phyloP scores from a whole-genome alignment of 805 yeast genomes.

The Kazachstania kunashirensis region DNA sequence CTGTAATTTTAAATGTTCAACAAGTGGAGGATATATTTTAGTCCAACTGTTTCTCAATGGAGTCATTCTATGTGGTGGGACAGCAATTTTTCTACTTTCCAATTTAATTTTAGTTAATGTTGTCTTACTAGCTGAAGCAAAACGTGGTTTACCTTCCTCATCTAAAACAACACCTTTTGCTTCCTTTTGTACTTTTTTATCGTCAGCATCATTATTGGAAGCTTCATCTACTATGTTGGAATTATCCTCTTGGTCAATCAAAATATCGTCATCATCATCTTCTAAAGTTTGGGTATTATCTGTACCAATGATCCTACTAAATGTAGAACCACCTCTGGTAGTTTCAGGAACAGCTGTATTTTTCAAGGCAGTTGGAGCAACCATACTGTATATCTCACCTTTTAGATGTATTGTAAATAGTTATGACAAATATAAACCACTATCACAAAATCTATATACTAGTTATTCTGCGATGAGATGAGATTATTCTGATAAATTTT shows the following conservation, averaged over 20 bases:
- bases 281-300: slow-evolving; percentile 24
- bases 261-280: slow-evolving; percentile 30
- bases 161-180: slow-evolving; percentile 39
- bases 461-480: slow-evolving; percentile 30
- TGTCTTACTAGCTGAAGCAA: slow-evolving; percentile 57
- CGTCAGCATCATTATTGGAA: slow-evolving; percentile 11
- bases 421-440: no score
- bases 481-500: slow-evolving; percentile 1
- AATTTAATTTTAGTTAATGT: slow-evolving; percentile 57
- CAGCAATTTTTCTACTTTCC: slow-evolving; percentile 81
- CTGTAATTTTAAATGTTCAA: slow-evolving; percentile 87
- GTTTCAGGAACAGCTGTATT: slow-evolving; percentile 4
- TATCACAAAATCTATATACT: not conserved
- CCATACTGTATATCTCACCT: slow-evolving; percentile 7
- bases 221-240: slow-evolving; percentile 17
- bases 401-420: not conserved
- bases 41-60: slow-evolving; percentile 88
- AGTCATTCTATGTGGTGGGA: slow-evolving; percentile 96
- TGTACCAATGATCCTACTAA: slow-evolving; percentile 28
- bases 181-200: slow-evolving; percentile 20
- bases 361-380: slow-evolving; percentile 35
- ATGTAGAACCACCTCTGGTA: not conserved
- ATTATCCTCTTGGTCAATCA: slow-evolving; percentile 28
- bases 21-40: slow-evolving; percentile 90
- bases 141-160: slow-evolving; percentile 81